Conservation (phyloP, 2,329 filamentous ascomycete species). For the Cytospora schulzeri region DNA sequence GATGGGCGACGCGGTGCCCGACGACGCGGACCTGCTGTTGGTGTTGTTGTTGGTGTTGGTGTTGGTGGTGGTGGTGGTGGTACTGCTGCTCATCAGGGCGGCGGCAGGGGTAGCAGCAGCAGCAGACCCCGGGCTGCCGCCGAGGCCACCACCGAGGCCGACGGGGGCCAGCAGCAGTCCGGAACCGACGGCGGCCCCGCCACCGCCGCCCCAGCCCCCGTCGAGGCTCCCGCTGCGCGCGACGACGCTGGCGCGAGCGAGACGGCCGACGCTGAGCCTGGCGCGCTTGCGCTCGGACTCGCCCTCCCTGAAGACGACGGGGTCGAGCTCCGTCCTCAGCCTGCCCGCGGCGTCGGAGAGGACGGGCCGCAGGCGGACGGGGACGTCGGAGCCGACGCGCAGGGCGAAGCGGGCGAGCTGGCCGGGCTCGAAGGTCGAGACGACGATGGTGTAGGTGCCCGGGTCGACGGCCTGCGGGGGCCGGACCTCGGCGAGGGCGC, state of each 20-base stretch:
- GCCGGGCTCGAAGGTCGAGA: constrained; percentile 84
- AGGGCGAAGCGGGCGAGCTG: constrained; percentile 76
- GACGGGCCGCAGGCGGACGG: constrained; percentile 61
- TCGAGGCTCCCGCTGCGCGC: constrained; percentile 34
- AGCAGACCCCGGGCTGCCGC: not conserved
- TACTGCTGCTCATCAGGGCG: no score
- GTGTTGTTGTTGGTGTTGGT: no score
- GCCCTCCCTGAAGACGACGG: constrained; percentile 32
- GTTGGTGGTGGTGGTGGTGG: no score
- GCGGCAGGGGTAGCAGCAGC: no score
- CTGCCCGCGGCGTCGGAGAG: constrained; percentile 75
- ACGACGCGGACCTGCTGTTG: constrained; percentile 29
- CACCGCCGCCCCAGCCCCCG: no score
- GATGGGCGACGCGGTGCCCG: constrained; percentile 30
- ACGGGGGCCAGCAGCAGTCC: no score
- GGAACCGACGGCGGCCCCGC: no score
- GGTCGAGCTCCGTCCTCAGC: constrained; percentile 59
- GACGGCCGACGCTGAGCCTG: constrained; percentile 43
- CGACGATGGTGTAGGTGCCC: constrained; percentile 84
- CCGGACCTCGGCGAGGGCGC: constrained; percentile 64
- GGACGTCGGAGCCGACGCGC: constrained; percentile 66
- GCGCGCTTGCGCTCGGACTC: constrained; percentile 51
- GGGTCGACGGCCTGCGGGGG: constrained; percentile 54
- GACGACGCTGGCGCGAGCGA: constrained; percentile 65
- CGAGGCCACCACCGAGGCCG: no score